Evolutionary conservation across 2,329 filamentous ascomycete species (phyloP).

Genomic region (Aspergillus costaricaensis): DNA sequence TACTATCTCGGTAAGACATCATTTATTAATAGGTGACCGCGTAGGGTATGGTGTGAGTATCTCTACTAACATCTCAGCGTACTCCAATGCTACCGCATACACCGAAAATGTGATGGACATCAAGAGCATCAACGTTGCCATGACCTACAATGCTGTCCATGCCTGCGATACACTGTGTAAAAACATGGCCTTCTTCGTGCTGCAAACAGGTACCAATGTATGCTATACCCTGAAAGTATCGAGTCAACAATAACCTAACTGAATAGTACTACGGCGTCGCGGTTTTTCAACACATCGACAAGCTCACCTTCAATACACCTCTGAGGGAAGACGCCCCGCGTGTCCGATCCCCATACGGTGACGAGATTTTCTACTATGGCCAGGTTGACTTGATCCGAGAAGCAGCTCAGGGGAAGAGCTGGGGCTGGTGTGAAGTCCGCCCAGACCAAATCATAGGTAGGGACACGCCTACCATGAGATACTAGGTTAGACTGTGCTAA

Average conservation of each 20-base stretch:
- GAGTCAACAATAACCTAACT: slow-evolving; percentile 23
- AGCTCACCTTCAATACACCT: slow-evolving; percentile 32
- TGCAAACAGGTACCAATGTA: slow-evolving; percentile 48
- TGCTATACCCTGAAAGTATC: neutral
- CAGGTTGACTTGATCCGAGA: slow-evolving; percentile 45
- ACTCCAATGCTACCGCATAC: slow-evolving; percentile 33
- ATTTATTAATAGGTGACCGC: neutral
- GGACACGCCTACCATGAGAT: neutral
- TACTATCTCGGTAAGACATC: slow-evolving; percentile 43
- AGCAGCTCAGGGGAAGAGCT: slow-evolving; percentile 41
- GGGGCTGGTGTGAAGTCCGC: slow-evolving; percentile 49
- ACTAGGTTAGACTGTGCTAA: neutral
- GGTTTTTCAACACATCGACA: slow-evolving; percentile 29
- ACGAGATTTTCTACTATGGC: slow-evolving; percentile 52
- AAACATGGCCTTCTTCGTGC: slow-evolving; percentile 43
- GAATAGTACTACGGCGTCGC: slow-evolving; percentile 30
- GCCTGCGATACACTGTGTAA: slow-evolving; percentile 42
- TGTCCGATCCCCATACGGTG: slow-evolving; percentile 46
- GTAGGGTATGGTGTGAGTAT: neutral
- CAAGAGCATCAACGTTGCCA: slow-evolving; percentile 42
- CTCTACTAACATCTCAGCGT: slow-evolving; percentile 16
- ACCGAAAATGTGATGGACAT: slow-evolving; percentile 38
- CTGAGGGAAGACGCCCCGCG: slow-evolving; percentile 43
- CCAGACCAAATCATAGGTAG: slow-evolving; percentile 45
- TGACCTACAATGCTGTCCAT: slow-evolving; percentile 43